Evolutionary conservation across 2,329 filamentous ascomycete species (phyloP), one percentile per base, ranked within the genome.

Genomic region (Pseudocercospora pini-densiflorae): DNA sequence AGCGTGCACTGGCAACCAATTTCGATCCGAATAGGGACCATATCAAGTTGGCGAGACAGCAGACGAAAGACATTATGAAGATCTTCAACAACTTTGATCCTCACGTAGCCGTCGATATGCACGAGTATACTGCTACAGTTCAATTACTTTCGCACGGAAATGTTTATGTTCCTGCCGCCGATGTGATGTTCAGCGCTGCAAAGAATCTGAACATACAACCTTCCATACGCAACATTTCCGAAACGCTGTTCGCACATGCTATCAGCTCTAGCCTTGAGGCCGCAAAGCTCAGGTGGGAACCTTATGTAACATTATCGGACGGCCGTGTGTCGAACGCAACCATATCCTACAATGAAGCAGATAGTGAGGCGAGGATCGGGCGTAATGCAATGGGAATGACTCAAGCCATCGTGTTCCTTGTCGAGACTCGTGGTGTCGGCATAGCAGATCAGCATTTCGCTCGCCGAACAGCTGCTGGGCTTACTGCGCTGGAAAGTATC

Each of bases 1-100:
- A 79, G 58, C 75, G 77, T 27, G 72, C 73, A 0, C 62, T 79
- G 2, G 77, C 78, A 1, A 76, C 75, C n/a, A 78, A 78, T 64
- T 77, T 75, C 61, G 78, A 80, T 74, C 76, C 67, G 0, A 80
- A 79, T 63, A 74, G 77, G 53, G 78, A 80, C 60, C 77, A 79
- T 68, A 73, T 74, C 8, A 80, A 79, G 61, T 73, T 79, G 23
- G 72, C 68, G 2, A 75, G 78, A 47, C 72, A 76, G 59, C 77
- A 80, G 55, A 78, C 77, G 0, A 72, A 76, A 14, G 71, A 77
- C 36, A 75, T 80, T 62, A 80, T 79, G 58, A 55, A 67, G 29
- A 75, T 74, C 43, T 78, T 77, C 65, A 74, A 62, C 23, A 63
- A 59, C 10, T 79, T 77, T 29, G 70, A 72, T 1, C 77, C 78